Evolutionary conservation across 2,329 filamentous ascomycete genomes (phyloP), one percentile per base, ranked within the genome.

Genomic region (Clarireedia sp.): DNA sequence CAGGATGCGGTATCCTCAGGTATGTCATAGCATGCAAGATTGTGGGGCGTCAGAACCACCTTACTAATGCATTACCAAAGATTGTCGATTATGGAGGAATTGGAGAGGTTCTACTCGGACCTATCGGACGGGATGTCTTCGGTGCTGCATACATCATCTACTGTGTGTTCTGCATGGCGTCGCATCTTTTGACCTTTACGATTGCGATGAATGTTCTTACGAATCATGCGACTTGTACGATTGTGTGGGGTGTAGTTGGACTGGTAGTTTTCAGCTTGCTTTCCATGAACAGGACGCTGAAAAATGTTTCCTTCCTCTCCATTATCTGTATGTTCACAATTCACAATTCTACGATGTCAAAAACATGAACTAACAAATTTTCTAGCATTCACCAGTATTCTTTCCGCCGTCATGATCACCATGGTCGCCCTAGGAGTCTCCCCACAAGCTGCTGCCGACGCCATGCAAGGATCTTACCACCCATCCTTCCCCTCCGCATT

Each of bases 111-210:
- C 67, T 83, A 14, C 68, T 70, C 41, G 80, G 81, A 1, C 66
- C 63, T 10, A 38, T 47, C 23, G 50, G 50, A 29, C 71, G 74
- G 24, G 75, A 80, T 57, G 58, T 83, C 37, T 70, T 80, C 47
- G 79, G 77, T 10, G 62, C 71, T 16, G 75, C 70, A 1, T 76
- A 79, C 60, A 68, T 77, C 14, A 65, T 83, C 19, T 78, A 82
- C 62, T 69, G 82, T n/a, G 66, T 84, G 17, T 83, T 84, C 68
- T 74, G 81, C 63, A 80, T 82, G 75, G 78, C 74, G 6, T 79
- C 78, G 43, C 82, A 85, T 65, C 68, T 84, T 26, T 70, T 83
- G 55, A 81, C 78, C 2, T 83, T 83, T 64, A 74, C 72, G 17
- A 78, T 83, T 60, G 78, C 78, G 57, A 73, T 83, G 70, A 83